Evolutionary conservation across 2,329 filamentous ascomycete genomes (phyloP), one percentile per base, ranked within the genome.

Genomic region (Teratosphaeria zuluensis): DNA sequence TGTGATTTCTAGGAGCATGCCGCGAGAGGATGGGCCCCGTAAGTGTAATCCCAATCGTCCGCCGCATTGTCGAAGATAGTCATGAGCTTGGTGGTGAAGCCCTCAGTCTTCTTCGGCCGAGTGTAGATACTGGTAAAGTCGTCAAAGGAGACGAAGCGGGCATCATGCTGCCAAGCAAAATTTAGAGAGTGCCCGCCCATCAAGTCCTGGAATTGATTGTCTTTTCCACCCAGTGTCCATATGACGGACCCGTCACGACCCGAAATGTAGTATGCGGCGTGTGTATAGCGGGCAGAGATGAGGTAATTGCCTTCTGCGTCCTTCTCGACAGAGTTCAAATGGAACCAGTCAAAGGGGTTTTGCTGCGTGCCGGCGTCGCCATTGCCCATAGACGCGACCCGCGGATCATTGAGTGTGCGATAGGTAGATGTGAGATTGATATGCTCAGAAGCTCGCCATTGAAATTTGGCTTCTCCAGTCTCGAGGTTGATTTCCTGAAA

Each of bases 251-350:
- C 80, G 7, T 76, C 75, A 9, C 71, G 72, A 14, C 73, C 72
- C 59, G 78, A 76, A 63, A 84, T 76, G 55, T 76, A 76, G 33
- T 73, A 72, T 11, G 83, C 70, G 19, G 76, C 73, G 64, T 76
- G 76, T 55, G 76, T 73, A 64, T 82, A 75, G 1, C 80, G 77
- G 0, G 77, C 74, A 0, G 80, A 84, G 38, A 84, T 73, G 11
- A 84, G 67, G 58, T 80, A 84, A 63, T 84, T 78, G 4, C 79
- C 79, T 0, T 74, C 63, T 0, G 68, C 63, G 56, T 78, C 76
- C 65, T 82, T 81, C 63, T 81, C 77, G 31, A 84, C 70, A 38
- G 79, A 79, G 69, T 83, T 82, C 69, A 84, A 77, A 66, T 83
- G 80, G 66, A 80, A 80, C 69, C 75, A 81, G 62, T 82, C 80